phyloP scores from a whole-genome alignment of 257 asterid genomes.

The Striga asiatica region DNA sequence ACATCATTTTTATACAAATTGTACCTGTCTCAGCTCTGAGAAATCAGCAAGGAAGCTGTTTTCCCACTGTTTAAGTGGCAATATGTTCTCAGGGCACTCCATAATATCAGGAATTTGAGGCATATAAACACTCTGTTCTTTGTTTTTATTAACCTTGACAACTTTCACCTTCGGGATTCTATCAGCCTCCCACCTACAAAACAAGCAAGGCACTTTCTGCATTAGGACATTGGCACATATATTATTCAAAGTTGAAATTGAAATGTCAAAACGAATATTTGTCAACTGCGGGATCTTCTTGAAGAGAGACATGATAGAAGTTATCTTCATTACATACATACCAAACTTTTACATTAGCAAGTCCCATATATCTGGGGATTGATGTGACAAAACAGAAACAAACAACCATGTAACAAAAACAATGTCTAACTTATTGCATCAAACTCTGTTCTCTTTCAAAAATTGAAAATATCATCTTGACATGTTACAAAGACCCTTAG shows the following conservation, averaged over 20 bases:
- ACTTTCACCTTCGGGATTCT: slow-evolving; percentile 66
- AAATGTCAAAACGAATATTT: neutral
- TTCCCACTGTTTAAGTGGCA: slow-evolving; percentile 93
- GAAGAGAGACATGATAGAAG: neutral
- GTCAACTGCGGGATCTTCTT: neutral
- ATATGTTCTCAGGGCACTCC: slow-evolving; percentile 56
- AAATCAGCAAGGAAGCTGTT: slow-evolving; percentile 80
- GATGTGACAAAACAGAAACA: neutral
- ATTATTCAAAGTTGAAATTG: neutral
- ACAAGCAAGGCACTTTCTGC: slow-evolving; percentile 5
- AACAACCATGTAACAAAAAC: neutral
- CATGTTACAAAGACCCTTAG: neutral
- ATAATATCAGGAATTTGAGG: slow-evolving; percentile 84
- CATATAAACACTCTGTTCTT: slow-evolving; percentile 75
- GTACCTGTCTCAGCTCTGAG: slow-evolving; percentile 73
- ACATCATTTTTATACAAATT: slow-evolving; percentile 8
- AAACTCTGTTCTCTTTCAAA: neutral
- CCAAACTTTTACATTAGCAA: neutral
- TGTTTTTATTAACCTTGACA: slow-evolving; percentile 42
- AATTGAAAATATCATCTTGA: neutral
- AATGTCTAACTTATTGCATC: neutral
- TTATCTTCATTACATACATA: neutral
- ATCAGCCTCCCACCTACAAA: slow-evolving; percentile 78
- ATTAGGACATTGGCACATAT: neutral
- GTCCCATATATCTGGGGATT: neutral